Evolutionary conservation across 2,329 filamentous ascomycete species (phyloP).

Genomic region (Colletotrichum limetticola): DNA sequence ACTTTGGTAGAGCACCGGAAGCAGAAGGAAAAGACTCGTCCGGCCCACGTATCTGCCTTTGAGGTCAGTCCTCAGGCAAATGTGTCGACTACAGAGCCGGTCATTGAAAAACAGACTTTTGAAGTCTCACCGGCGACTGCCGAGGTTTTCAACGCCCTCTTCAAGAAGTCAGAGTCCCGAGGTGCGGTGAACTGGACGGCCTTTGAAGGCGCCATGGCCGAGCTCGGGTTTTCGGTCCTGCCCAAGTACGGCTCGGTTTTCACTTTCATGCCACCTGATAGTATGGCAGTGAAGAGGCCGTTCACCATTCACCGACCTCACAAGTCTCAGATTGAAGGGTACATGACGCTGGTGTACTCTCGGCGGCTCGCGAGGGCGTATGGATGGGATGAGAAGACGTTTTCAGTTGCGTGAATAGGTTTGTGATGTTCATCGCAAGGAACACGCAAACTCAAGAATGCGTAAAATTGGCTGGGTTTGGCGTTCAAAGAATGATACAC

Average conservation of each 20-base stretch:
- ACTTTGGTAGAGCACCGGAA: slow-evolving; percentile 46
- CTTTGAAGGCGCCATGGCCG: slow-evolving; percentile 54
- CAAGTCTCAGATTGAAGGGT: slow-evolving; percentile 47
- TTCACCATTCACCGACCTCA: slow-evolving; percentile 52
- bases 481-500: fast-evolving
- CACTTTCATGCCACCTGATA: slow-evolving; percentile 48
- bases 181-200: slow-evolving; percentile 47
- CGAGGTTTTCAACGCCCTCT: slow-evolving; percentile 50
- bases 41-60: slow-evolving; percentile 46
- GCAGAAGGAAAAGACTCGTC: slow-evolving; percentile 58
- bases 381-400: slow-evolving; percentile 48
- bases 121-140: slow-evolving; percentile 51
- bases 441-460: not conserved
- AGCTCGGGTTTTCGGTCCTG: slow-evolving; percentile 52
- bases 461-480: not conserved
- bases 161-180: slow-evolving; percentile 43
- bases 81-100: fast-evolving
- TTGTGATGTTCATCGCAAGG: not conserved
- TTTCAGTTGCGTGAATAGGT: slow-evolving; percentile 34
- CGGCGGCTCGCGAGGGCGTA: slow-evolving; percentile 47
- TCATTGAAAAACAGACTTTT: slow-evolving; percentile 36
- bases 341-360: slow-evolving; percentile 41
- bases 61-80: slow-evolving; percentile 39
- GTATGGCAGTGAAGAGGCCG: slow-evolving; percentile 39
- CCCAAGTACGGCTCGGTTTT: slow-evolving; percentile 55